phyloP scores from a whole-genome alignment of 257 asterid species.

The Nicotiana paniculata region DNA sequence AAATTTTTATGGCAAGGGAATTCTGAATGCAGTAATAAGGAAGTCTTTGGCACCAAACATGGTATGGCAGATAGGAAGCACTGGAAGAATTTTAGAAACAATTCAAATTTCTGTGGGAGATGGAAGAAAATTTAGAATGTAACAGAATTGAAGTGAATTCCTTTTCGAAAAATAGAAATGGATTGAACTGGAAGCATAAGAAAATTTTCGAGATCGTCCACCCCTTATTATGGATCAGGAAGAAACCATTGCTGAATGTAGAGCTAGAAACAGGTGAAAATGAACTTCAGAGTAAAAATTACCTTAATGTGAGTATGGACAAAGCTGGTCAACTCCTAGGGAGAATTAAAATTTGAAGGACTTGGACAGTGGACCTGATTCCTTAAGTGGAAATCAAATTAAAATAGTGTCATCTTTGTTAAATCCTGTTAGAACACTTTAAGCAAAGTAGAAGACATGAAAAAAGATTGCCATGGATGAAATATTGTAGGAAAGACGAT shows the following conservation, averaged over 20 bases:
- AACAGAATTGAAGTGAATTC: background rate
- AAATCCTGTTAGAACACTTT: background rate
- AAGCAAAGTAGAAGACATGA: background rate
- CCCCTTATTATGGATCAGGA: background rate
- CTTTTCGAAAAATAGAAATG: background rate
- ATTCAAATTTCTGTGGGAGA: background rate
- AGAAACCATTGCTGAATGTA: background rate
- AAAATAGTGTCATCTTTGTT: background rate
- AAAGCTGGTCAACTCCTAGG: too few species aligned
- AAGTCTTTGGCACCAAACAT: background rate
- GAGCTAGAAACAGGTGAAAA: conserved; percentile 1
- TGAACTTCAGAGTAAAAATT: background rate
- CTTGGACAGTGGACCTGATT: background rate
- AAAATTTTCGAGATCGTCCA: background rate
- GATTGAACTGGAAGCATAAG: background rate
- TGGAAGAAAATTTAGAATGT: background rate
- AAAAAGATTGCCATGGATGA: background rate
- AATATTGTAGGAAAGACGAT: background rate
- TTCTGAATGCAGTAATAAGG: too few species aligned
- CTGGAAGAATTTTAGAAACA: background rate
- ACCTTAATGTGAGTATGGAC: too few species aligned
- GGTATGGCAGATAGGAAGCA: background rate
- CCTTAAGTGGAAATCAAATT: background rate
- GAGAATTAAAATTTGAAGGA: background rate
- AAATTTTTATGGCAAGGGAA: too few species aligned